Conservation (phyloP, 1,284 basidiomycete species). For the Wolfiporia cocos region DNA sequence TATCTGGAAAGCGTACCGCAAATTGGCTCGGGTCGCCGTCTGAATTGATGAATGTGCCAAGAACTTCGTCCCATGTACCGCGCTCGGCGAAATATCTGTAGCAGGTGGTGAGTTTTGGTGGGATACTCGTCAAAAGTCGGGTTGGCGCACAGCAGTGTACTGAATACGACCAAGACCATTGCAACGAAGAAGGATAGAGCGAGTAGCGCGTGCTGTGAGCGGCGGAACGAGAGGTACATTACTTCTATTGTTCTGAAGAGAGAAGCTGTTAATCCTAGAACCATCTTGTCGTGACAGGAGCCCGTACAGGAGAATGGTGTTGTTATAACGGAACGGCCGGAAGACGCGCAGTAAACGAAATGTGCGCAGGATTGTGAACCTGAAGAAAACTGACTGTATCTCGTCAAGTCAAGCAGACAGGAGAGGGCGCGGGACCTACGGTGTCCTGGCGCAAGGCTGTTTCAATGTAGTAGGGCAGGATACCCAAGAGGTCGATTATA, state of each 20-base stretch:
- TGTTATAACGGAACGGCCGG: slow-evolving; percentile 79
- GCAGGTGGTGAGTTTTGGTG: background rate
- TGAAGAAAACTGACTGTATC: slow-evolving; percentile 69
- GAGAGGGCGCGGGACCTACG: slow-evolving; percentile 35
- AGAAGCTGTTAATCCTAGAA: background rate
- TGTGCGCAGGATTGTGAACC: slow-evolving; percentile 82
- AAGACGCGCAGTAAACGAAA: slow-evolving; percentile 84
- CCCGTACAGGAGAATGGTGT: slow-evolving; percentile 71
- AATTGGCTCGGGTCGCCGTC: slow-evolving; percentile 81
- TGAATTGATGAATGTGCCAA: slow-evolving; percentile 76
- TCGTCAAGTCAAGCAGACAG: slow-evolving; percentile 2
- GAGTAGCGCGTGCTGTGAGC: slow-evolving; percentile 81
- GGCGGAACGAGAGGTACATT: slow-evolving; percentile 84
- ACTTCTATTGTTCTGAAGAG: slow-evolving; percentile 77
- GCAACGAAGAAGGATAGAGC: slow-evolving; percentile 87
- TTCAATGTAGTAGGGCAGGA: slow-evolving; percentile 85
- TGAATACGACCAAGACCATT: slow-evolving; percentile 82
- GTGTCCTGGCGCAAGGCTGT: slow-evolving; percentile 81
- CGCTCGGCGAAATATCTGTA: slow-evolving; percentile 81
- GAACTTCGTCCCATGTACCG: slow-evolving; percentile 77
- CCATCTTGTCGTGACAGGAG: background rate
- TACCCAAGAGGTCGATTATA: slow-evolving; percentile 78
- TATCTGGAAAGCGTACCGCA: slow-evolving; percentile 37
- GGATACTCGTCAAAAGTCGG: no score
- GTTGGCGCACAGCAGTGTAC: slow-evolving; percentile 77